Base-by-base conservation (phyloP, 1,139 yeast species). In the Blastobotrys apis region DNA sequence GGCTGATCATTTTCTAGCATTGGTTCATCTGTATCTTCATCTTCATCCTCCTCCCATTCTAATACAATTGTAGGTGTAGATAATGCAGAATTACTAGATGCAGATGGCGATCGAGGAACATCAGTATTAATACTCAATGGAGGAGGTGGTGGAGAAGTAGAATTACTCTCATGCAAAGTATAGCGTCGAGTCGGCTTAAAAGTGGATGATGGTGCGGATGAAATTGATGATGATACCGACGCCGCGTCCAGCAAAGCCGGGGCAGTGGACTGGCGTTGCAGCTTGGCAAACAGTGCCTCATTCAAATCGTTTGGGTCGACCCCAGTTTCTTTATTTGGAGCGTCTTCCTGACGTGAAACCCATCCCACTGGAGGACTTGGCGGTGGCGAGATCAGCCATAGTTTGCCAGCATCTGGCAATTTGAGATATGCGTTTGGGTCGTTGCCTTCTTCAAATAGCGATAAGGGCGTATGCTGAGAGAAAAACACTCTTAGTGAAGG, bases 281-380 rank as follows among this genome's bases (percentile, higher is more conserved):
- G 4, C 13, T 34, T 36, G 17, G 43, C 23, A 19, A 26, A 31
- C 25, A 57, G 41, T 6, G 59, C 58, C 10, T 43, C 43, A 20
- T 49, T 43, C 27, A 58, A 43, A 27, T 53, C 55, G 8, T 37
- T 42, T 15, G 46, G 37, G 31, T 31, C 37, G 17, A 20, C 29
- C 22, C 51, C 57, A 6, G 58, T 49, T 17, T 52, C 51, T 33
- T 47, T 50, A 44, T 64, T 62, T n/a, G 74, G 74, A 23, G 63
- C 64, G n/a, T 59, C 67, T 48, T 70, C 74, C 10, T 48, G 47
- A 21, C 47, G 37, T 6, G 62, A 53, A 33, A 53, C 60, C 74
- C 74, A 71, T 22, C 66, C 73, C 4, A 57, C 64, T 0, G 74
- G 74, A 1, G 74, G 74, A 30, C 69, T 63, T 4, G 72, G 69